A percentile compares a stretch with the other conserved stretches of the same genome.
Evolutionary conservation across 1,139 yeast species (phyloP).

Genomic region (Magnusiomyces magnusii): DNA sequence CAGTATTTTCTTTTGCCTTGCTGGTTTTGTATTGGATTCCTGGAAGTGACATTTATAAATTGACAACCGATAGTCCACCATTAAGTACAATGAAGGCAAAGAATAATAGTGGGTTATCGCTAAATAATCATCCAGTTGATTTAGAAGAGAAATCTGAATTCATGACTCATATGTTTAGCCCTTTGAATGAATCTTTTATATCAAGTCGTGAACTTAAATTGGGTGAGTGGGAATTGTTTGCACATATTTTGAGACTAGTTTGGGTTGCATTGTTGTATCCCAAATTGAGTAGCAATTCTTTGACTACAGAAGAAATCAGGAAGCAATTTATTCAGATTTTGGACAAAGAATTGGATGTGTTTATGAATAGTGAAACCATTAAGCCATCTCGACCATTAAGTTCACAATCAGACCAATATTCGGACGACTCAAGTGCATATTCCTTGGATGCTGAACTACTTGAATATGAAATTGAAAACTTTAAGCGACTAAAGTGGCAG

Average conservation of each 20-base stretch:
- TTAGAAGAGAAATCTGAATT: background rate
- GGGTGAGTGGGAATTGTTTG: background rate
- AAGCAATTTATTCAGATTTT: background rate
- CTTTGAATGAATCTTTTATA: background rate
- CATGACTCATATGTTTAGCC: background rate
- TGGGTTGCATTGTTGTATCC: slow-evolving; percentile 2
- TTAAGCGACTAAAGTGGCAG: background rate
- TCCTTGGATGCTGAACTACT: background rate
- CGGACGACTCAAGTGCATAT: background rate
- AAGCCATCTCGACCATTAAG: background rate
- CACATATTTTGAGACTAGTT: background rate
- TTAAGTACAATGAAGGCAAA: background rate
- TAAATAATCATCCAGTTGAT: background rate
- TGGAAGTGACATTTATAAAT: background rate
- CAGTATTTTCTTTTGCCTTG: background rate
- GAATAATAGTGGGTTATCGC: background rate
- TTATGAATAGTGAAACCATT: too few species aligned
- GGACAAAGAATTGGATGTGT: background rate
- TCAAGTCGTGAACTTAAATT: background rate
- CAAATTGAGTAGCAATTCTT: background rate
- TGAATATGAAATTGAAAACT: background rate
- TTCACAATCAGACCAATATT: background rate
- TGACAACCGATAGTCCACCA: background rate
- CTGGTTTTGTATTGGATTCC: background rate
- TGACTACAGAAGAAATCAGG: background rate